Percentiles rank a stretch among this genome's conserved stretches.
phyloP scores from a whole-genome alignment of 345 rosid species.

The Populus alba region DNA sequence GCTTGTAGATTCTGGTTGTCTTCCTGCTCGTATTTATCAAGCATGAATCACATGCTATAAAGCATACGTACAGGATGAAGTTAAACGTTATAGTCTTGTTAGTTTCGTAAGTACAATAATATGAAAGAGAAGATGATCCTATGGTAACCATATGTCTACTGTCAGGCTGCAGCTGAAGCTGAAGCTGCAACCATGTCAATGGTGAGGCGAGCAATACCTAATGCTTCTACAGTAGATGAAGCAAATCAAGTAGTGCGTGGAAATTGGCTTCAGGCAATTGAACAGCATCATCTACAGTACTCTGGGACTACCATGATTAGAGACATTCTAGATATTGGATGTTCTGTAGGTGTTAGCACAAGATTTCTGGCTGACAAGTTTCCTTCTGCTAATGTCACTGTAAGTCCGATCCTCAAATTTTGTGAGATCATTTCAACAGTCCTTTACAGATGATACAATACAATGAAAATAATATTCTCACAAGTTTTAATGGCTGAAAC shows the following conservation, averaged over 20 bases:
- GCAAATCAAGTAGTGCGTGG: constrained; percentile 51
- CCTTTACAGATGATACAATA: neutral
- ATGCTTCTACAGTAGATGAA: constrained; percentile 45
- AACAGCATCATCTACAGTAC: constrained; percentile 42
- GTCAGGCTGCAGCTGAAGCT: constrained; percentile 75
- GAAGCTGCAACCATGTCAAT: constrained; percentile 60
- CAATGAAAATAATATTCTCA: neutral
- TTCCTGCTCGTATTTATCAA: neutral
- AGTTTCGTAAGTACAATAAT: neutral
- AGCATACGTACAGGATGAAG: neutral
- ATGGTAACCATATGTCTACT: neutral
- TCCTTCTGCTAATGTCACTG: constrained; percentile 52
- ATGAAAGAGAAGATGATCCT: neutral
- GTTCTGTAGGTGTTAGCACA: constrained; percentile 65
- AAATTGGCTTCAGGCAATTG: constrained; percentile 50
- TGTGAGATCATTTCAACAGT: neutral
- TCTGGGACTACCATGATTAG: constrained; percentile 32
- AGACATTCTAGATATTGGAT: constrained; percentile 60
- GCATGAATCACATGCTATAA: neutral
- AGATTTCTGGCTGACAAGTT: constrained; percentile 50
- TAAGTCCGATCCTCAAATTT: constrained; percentile 21
- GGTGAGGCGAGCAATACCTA: constrained; percentile 47
- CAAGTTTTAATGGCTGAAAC: neutral
- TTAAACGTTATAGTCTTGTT: neutral
- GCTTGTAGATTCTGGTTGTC: neutral